Evolutionary conservation across 305 asterid species (phyloP).

Genomic region (Solanum hybrid): DNA sequence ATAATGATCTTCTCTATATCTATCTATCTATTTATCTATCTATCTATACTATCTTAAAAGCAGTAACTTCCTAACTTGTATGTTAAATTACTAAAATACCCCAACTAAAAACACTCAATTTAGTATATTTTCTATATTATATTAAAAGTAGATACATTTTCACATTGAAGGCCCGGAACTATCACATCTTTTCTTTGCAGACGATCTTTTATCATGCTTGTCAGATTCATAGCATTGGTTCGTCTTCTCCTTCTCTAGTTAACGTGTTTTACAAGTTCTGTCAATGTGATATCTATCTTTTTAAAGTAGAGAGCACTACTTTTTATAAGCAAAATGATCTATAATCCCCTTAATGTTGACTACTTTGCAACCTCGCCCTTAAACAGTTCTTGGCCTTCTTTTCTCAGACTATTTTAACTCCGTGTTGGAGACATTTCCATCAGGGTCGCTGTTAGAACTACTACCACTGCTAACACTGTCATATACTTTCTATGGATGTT

Average conservation of each 20-base stretch:
- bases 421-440: neutral
- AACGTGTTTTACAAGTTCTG: neutral
- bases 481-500: neutral
- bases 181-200: too few relatives aligned
- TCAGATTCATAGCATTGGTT: constrained; percentile 26
- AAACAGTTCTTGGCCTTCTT: neutral
- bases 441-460: neutral
- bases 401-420: neutral
- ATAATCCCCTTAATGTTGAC: neutral
- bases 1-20: neutral
- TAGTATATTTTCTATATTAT: too few relatives aligned
- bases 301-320: neutral
- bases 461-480: neutral
- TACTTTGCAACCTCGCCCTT: neutral
- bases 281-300: neutral
- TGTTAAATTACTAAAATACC: too few relatives aligned
- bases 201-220: constrained; percentile 43
- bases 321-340: neutral
- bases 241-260: neutral
- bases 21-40: too few relatives aligned
- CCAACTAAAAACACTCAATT: too few relatives aligned
- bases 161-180: too few relatives aligned
- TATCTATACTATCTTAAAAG: too few relatives aligned
- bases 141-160: too few relatives aligned
- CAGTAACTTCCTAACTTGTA: too few relatives aligned